These are phyloP conservation scores for Hygrocybe punicea DNA, from an alignment of 768 basidiomycete genomes.

Conservation along the genomic window DNA sequence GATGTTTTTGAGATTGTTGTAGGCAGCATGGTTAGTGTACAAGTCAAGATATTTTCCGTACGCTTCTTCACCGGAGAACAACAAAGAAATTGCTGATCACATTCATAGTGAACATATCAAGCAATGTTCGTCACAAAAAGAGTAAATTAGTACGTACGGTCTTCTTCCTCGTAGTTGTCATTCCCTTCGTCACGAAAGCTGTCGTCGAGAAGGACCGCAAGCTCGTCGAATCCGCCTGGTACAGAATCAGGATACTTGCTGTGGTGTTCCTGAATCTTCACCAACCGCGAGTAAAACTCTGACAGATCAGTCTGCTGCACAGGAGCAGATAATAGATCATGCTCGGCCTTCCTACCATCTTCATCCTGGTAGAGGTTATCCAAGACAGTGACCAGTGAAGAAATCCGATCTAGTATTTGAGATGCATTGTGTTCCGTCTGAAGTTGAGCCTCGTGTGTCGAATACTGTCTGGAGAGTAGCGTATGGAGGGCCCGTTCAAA, in stretches of 20 bases:
- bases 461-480: constrained; percentile 65
- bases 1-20: constrained; percentile 84
- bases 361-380: constrained; percentile 76
- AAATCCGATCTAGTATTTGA: constrained; percentile 83
- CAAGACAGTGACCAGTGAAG: constrained; percentile 60
- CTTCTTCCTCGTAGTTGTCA: constrained; percentile 77
- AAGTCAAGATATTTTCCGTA: constrained; percentile 95
- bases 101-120: constrained; percentile 6
- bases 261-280: constrained; percentile 95
- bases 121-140: constrained; percentile 6
- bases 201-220: constrained; percentile 78
- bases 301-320: constrained; percentile 69
- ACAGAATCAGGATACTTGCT: constrained; percentile 90
- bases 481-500: constrained; percentile 85
- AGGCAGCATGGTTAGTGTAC: constrained; percentile 82
- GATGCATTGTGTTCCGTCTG: constrained; percentile 87
- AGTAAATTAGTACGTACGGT: constrained; percentile 58
- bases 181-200: constrained; percentile 64
- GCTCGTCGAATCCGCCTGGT: constrained; percentile 80
- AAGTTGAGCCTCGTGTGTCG: constrained; percentile 59
- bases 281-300: constrained; percentile 95
- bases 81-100: constrained; percentile 61
- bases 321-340: constrained; percentile 57
- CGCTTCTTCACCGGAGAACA: constrained; percentile 95
- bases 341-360: constrained; percentile 65